These are phyloP conservation scores for Termitomyces sp. DNA, from an alignment of 768 basidiomycete species.

Conservation along the genomic window DNA sequence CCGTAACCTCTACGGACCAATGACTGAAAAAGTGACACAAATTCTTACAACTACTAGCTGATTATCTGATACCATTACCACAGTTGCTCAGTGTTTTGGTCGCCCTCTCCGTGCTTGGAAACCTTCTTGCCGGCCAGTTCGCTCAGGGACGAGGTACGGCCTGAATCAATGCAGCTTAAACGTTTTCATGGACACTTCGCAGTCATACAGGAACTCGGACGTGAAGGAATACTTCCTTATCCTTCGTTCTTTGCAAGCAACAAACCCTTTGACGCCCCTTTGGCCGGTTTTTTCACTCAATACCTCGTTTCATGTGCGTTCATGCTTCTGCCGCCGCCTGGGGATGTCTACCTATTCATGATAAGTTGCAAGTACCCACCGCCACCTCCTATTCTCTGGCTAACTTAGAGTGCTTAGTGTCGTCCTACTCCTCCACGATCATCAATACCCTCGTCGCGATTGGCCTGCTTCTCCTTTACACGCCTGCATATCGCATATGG, in stretches of 20 bases:
- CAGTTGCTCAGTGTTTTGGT: conserved; percentile 59
- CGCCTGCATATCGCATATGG: conserved; percentile 32
- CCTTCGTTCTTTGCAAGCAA: conserved; percentile 66
- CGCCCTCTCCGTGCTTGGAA: conserved; percentile 60
- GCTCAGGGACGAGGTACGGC: conserved; percentile 54
- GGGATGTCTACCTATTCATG: conserved; percentile 72
- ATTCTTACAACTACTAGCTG: neutral
- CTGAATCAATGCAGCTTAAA: too few relatives aligned
- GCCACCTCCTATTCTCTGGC: neutral
- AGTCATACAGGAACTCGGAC: conserved; percentile 72
- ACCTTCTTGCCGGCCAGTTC: conserved; percentile 58
- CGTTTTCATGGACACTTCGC: neutral
- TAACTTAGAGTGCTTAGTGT: conserved; percentile 30
- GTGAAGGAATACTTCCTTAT: conserved; percentile 64
- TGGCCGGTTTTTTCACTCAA: conserved; percentile 57
- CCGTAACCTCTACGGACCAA: conserved; percentile 61
- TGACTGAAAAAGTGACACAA: conserved; percentile 48
- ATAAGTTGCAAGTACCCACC: conserved; percentile 44
- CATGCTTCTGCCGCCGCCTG: conserved; percentile 53
- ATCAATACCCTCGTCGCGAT: conserved; percentile 56
- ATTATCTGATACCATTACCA: neutral
- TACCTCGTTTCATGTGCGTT: conserved; percentile 54
- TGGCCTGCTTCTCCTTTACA: conserved; percentile 60
- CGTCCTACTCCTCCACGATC: conserved; percentile 50
- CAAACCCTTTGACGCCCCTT: conserved; percentile 63